Conservation (phyloP, 495 filamentous ascomycete genomes). For the Aspergillus haitiensis region DNA sequence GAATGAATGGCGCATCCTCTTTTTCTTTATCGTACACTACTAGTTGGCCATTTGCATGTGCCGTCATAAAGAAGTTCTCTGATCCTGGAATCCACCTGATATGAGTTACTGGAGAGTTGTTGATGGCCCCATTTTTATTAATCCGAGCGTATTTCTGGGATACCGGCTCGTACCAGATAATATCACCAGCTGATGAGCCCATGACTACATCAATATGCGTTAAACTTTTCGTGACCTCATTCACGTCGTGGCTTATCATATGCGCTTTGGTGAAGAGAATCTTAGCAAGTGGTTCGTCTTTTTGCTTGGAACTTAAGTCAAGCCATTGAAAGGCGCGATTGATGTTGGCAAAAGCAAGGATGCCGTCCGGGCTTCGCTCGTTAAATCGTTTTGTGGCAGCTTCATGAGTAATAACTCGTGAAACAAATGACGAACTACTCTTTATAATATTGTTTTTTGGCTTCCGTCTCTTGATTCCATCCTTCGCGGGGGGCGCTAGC, state of each 20-base stretch:
- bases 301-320: constrained; percentile 57
- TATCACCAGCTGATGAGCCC: constrained; percentile 93
- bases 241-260: constrained; percentile 92
- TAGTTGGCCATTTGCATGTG: constrained; percentile 90
- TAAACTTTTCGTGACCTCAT: constrained; percentile 72
- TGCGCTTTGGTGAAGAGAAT: constrained; percentile 96
- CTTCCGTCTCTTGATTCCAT: constrained; percentile 76
- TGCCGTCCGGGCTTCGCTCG: constrained; percentile 73
- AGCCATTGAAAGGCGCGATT: constrained; percentile 91
- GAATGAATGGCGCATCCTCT: constrained; percentile 77
- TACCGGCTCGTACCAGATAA: constrained; percentile 98
- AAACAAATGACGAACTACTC: constrained; percentile 96
- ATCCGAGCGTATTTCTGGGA: constrained; percentile 93
- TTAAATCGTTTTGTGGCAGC: constrained; percentile 70
- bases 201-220: constrained; percentile 88
- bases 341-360: constrained; percentile 92
- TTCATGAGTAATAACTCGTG: constrained; percentile 90
- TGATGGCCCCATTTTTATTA: constrained; percentile 95
- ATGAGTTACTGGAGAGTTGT: constrained; percentile 76
- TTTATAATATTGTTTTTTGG: constrained; percentile 97
- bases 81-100: constrained; percentile 92
- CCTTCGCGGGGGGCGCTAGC: constrained; percentile 61
- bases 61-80: constrained; percentile 90
- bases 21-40: constrained; percentile 99
- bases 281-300: constrained; percentile 88